Evolutionary conservation across 2,329 filamentous ascomycete genomes (phyloP).

Genomic region (Clonostachys rosea): DNA sequence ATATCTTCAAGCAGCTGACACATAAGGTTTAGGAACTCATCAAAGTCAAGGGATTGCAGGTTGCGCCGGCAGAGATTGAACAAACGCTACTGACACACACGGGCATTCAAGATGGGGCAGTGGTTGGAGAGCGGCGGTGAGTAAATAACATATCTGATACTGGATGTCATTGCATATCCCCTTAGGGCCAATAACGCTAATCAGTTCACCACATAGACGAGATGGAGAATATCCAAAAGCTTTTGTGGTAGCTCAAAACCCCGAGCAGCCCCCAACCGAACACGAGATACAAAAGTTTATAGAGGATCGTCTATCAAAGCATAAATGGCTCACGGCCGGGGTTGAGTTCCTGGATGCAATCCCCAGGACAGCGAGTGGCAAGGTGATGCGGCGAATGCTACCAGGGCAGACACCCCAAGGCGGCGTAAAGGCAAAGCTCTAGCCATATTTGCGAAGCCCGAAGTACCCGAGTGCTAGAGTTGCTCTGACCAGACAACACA

Average conservation of each 20-base stretch:
- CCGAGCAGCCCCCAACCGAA: not conserved
- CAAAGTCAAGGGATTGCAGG: not conserved
- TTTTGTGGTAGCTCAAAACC: not conserved
- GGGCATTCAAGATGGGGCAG: not conserved
- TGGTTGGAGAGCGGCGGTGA: not conserved
- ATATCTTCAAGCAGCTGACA: too few relatives aligned
- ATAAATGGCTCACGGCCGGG: not conserved
- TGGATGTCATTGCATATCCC: not conserved
- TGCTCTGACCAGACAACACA: too few relatives aligned
- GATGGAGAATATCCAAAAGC: not conserved
- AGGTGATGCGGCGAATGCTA: not conserved
- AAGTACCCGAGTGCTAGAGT: too few relatives aligned
- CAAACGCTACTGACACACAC: not conserved
- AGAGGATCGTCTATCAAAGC: not conserved
- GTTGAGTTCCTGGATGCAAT: not conserved
- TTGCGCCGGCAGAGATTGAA: not conserved
- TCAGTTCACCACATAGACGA: not conserved
- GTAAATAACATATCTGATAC: not conserved
- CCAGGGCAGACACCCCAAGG: not conserved
- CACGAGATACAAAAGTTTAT: not conserved
- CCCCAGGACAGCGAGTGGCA: not conserved
- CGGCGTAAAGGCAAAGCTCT: too few relatives aligned
- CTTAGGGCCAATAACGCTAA: not conserved
- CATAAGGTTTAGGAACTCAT: not conserved
- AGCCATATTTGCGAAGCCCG: too few relatives aligned